Percentiles rank a stretch among this genome's conserved stretches.
Evolutionary conservation across 2,329 filamentous ascomycete species (phyloP).

Genomic region (Drechslerella coelobrocha): DNA sequence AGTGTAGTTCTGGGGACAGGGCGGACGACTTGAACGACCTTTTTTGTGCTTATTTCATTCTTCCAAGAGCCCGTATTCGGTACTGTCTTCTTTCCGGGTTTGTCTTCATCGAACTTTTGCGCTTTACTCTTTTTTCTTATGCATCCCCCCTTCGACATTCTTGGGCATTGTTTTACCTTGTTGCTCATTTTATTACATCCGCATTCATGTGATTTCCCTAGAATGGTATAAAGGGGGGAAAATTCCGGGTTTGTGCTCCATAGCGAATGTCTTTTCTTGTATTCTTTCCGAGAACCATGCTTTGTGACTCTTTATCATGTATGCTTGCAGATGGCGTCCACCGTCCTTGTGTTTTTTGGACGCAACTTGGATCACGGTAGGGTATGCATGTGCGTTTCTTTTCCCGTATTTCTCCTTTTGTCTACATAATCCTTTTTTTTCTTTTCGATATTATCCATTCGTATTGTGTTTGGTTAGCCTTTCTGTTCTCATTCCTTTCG

Average conservation of each 20-base stretch:
- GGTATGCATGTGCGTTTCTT: constrained; percentile 12
- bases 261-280: constrained; percentile 35
- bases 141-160: constrained; percentile 37
- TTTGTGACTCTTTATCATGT: neutral
- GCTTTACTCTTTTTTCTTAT: constrained; percentile 9
- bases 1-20: constrained; percentile 21
- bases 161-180: constrained; percentile 50
- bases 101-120: constrained; percentile 1
- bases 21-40: constrained; percentile 41
- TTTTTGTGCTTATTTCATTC: neutral
- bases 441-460: constrained; percentile 17
- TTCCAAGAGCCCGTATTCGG: constrained; percentile 17
- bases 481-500: constrained; percentile 47
- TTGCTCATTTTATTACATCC: constrained; percentile 33
- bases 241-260: constrained; percentile 36
- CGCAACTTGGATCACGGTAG: constrained; percentile 21
- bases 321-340: constrained; percentile 37
- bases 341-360: constrained; percentile 20
- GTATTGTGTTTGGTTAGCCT: constrained; percentile 42
- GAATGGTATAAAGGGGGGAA: constrained; percentile 35
- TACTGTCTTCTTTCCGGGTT: constrained; percentile 17
- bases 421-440: constrained; percentile 37
- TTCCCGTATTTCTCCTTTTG: constrained; percentile 36
- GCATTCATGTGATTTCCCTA: constrained; percentile 40
- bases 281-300: constrained; percentile 1